Conservation (phyloP, 2,329 filamentous ascomycete genomes). For the Colletotrichum sp. region DNA sequence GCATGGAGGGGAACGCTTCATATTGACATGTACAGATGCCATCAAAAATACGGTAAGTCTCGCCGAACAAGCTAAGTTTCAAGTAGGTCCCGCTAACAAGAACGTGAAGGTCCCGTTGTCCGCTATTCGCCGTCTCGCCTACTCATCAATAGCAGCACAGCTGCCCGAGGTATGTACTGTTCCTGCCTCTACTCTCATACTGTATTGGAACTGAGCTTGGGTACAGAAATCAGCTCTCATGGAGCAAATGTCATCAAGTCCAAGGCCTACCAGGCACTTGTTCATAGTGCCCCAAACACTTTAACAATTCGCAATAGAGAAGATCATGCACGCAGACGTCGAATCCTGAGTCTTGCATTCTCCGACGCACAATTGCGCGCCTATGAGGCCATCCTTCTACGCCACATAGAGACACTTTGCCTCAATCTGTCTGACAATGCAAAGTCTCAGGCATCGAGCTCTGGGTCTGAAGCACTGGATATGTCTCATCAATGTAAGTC, state of each 20-base stretch:
- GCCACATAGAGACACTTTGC: slow-evolving; percentile 22
- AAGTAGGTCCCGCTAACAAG: neutral
- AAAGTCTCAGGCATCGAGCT: neutral
- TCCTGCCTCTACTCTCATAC: no score
- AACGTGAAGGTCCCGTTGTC: slow-evolving; percentile 15
- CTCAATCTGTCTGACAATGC: slow-evolving; percentile 20
- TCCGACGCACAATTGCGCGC: slow-evolving; percentile 24
- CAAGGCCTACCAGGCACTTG: slow-evolving; percentile 18
- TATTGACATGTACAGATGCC: slow-evolving; percentile 33
- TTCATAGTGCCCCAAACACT: slow-evolving; percentile 16
- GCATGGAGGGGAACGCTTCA: slow-evolving; percentile 39
- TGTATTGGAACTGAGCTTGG: neutral
- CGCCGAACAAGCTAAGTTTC: neutral
- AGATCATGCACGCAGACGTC: slow-evolving; percentile 15
- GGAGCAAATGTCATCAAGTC: slow-evolving; percentile 20
- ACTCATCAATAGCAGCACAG: slow-evolving; percentile 16
- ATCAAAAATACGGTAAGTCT: slow-evolving; percentile 34
- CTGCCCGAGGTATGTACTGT: slow-evolving; percentile 5
- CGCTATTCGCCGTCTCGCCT: slow-evolving; percentile 32
- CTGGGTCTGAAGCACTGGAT: neutral
- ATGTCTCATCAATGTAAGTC: neutral
- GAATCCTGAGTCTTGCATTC: slow-evolving; percentile 25
- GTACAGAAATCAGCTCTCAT: slow-evolving; percentile 19
- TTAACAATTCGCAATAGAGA: neutral
- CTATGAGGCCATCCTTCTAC: slow-evolving; percentile 25